Percentiles rank a stretch among this genome's conserved stretches.
Evolutionary conservation across 2,329 filamentous ascomycete genomes (phyloP).

Genomic region (Sporothrix dimorphospora): DNA sequence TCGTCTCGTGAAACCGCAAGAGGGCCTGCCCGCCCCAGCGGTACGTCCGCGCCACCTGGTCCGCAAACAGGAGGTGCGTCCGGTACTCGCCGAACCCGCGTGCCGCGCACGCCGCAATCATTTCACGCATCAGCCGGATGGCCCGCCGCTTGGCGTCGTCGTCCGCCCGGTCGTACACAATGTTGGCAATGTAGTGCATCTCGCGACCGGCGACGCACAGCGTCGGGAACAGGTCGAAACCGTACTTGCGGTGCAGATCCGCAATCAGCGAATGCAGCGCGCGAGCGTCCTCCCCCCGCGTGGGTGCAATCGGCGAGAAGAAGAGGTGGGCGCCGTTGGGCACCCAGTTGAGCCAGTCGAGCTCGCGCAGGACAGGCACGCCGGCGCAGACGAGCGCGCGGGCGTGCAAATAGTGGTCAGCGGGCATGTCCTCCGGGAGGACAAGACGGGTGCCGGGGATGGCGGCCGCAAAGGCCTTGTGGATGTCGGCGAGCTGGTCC

Average conservation of each 20-base stretch:
- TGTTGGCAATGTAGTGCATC: slow-evolving; percentile 59
- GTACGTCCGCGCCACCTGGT: slow-evolving; percentile 46
- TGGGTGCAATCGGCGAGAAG: slow-evolving; percentile 57
- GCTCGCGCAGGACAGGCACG: slow-evolving; percentile 44
- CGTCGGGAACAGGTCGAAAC: slow-evolving; percentile 55
- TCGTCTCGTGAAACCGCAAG: slow-evolving; percentile 44
- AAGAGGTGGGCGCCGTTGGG: slow-evolving; percentile 54
- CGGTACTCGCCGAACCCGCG: slow-evolving; percentile 47
- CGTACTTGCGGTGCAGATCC: slow-evolving; percentile 45
- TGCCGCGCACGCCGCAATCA: slow-evolving; percentile 43
- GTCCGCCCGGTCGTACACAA: slow-evolving; percentile 49
- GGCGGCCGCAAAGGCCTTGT: slow-evolving; percentile 45
- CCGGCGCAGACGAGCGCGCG: slow-evolving; percentile 43
- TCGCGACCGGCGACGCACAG: slow-evolving; percentile 56
- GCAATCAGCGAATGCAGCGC: slow-evolving; percentile 48
- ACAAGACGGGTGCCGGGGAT: slow-evolving; percentile 49
- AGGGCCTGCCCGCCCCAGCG: slow-evolving; percentile 44
- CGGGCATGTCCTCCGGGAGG: slow-evolving; percentile 46
- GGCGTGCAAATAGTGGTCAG: slow-evolving; percentile 45
- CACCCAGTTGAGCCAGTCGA: slow-evolving; percentile 52
- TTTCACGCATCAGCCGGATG: slow-evolving; percentile 41
- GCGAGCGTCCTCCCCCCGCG: slow-evolving; percentile 51
- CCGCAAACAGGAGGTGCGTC: slow-evolving; percentile 46
- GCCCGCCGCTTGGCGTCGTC: slow-evolving; percentile 38
- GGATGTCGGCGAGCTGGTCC: slow-evolving; percentile 46